A percentile compares a stretch with the other conserved stretches of the same genome.
phyloP scores from a whole-genome alignment of 108 stramenopile species.

The Skeletonema marinoi region DNA sequence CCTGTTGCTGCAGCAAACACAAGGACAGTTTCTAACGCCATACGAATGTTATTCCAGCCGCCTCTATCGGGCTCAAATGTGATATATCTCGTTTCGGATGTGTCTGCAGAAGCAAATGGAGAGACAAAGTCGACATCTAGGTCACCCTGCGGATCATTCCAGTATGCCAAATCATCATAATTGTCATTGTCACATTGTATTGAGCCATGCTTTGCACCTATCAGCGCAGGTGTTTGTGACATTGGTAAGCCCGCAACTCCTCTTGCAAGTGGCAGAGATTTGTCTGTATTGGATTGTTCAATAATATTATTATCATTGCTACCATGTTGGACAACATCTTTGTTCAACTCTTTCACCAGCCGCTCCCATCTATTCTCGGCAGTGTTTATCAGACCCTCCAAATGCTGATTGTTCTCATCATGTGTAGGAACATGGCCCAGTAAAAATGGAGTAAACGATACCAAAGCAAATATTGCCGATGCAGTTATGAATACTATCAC shows the following conservation, averaged over 20 bases:
- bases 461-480: constrained; percentile 25
- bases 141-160: constrained; percentile 78
- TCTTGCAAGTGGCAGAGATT: constrained; percentile 46
- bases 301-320: neutral
- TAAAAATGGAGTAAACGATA: constrained; percentile 39
- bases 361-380: constrained; percentile 4
- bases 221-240: constrained; percentile 67
- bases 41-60: constrained; percentile 87
- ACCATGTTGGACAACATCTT: neutral
- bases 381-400: neutral
- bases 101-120: constrained; percentile 51
- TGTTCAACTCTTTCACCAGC: constrained; percentile 1
- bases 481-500: constrained; percentile 29
- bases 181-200: constrained; percentile 50
- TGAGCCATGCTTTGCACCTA: constrained; percentile 63
- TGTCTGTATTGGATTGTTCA: neutral
- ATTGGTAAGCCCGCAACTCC: constrained; percentile 66
- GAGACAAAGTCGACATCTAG: constrained; percentile 53
- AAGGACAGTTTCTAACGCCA: constrained; percentile 82
- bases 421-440: constrained; percentile 17
- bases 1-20: constrained; percentile 85
- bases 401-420: neutral
- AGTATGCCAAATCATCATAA: constrained; percentile 72
- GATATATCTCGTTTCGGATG: constrained; percentile 38
- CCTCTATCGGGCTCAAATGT: constrained; percentile 80